Evolutionary conservation across 2,329 filamentous ascomycete species (phyloP), one percentile per base, ranked within the genome.

Genomic region (Teratosphaeria pseudoeucalypti): DNA sequence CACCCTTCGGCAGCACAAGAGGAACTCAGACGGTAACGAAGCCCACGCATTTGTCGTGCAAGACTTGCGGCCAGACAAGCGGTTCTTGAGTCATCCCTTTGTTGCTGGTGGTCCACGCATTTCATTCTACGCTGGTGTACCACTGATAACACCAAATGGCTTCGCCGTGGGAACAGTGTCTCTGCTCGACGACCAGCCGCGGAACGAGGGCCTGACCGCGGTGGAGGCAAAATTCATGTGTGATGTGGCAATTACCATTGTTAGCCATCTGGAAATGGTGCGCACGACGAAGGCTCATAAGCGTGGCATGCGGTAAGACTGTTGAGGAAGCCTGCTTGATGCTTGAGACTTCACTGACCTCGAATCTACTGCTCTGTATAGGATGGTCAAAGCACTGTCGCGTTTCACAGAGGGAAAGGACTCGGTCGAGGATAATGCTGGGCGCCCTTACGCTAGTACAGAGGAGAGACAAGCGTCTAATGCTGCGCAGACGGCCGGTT

Each of bases 51-150:
- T 49, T 49, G 43, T 49, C 43, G 43, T 49, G n/a, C n/a, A n/a
- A 19, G 72, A 74, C 55, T 66, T 69, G 19, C 62, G 66, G 34
- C 34, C 68, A 52, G 73, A 75, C 55, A 58, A 58, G 2, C 69
- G 72, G 2, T 75, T 71, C 67, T 68, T 65, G 39, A 58, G 66
- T 12, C 62, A 70, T 10, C 64, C 67, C 57, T 73, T 72, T 52
- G 67, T 73, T 23, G 49, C 61, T 0, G 62, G 64, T 12, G 65
- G 66, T 32, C 70, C 71, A 3, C 58, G 66, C 27, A 65, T 70
- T 23, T 62, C 66, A 10, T 72, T 70, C 61, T 74, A 73, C 58
- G 65, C 64, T 19, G 72, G 72, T 2, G 71, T 73, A 10, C 71
- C 72, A 6, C 63, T 74, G 26, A 62, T 62, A 14, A 70, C 72